Conservation (phyloP, 176 grass and related monocot genomes). For the Bothriochloa decipiens region DNA sequence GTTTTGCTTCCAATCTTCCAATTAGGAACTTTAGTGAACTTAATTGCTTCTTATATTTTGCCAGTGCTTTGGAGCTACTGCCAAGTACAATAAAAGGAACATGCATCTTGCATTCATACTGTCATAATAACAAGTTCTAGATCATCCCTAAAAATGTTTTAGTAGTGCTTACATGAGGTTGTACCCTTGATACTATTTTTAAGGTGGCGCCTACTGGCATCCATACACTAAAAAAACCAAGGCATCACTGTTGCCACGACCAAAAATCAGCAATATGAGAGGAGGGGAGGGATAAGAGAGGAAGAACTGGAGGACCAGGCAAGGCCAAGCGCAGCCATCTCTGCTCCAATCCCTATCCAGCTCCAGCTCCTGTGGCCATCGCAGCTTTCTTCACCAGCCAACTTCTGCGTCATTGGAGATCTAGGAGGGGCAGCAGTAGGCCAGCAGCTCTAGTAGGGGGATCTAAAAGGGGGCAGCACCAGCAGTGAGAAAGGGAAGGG, state of each 20-base stretch:
- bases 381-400: background rate
- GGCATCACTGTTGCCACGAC: background rate
- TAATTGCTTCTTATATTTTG: conserved; percentile 12
- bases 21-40: background rate
- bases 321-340: background rate
- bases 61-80: conserved; percentile 13
- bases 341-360: background rate
- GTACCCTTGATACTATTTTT: background rate
- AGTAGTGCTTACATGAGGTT: conserved; percentile 16
- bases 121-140: conserved; percentile 1
- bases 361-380: background rate
- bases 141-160: conserved; percentile 20
- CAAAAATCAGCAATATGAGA: background rate
- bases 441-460: background rate
- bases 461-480: background rate
- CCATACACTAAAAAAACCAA: background rate
- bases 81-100: conserved; percentile 34
- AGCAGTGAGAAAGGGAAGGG: background rate
- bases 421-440: background rate
- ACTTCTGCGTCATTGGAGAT: background rate
- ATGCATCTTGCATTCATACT: conserved; percentile 19
- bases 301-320: background rate
- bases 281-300: background rate
- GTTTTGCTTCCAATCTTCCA: background rate
- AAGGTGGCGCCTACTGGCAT: background rate